Evolutionary conservation across 2,329 filamentous ascomycete genomes (phyloP).

Genomic region (Hymenoscyphus fraxineus): DNA sequence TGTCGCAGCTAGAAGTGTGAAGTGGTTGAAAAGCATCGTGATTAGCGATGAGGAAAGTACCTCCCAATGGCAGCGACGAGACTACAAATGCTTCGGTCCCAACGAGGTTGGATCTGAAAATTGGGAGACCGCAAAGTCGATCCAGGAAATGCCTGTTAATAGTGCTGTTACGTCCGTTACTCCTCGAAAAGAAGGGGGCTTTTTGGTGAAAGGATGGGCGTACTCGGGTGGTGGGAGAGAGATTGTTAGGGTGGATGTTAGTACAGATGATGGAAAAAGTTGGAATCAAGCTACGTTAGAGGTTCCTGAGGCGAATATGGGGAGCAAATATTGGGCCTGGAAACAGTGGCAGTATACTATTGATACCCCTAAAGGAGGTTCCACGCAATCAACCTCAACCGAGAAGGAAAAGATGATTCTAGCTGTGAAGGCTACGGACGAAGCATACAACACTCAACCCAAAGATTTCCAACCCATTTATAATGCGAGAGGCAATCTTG

Average conservation of each 20-base stretch:
- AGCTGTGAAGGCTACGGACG: conserved; percentile 63
- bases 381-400: not conserved
- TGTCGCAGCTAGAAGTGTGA: conserved; percentile 44
- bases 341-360: conserved; percentile 9
- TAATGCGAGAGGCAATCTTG: conserved; percentile 61
- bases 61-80: conserved; percentile 48
- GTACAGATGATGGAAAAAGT: conserved; percentile 43
- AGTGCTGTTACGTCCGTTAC: conserved; percentile 56
- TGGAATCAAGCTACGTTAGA: conserved; percentile 52
- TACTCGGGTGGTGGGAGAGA: conserved; percentile 49
- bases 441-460: conserved; percentile 64
- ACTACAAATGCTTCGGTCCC: conserved; percentile 67
- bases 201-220: conserved; percentile 43
- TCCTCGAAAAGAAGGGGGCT: conserved; percentile 34
- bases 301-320: conserved; percentile 33
- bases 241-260: conserved; percentile 47
- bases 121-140: conserved; percentile 60
- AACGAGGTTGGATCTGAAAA: conserved; percentile 54
- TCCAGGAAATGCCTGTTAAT: conserved; percentile 65
- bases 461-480: conserved; percentile 57
- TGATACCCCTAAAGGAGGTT: not conserved
- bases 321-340: conserved; percentile 9
- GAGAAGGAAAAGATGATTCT: conserved; percentile 4
- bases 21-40: conserved; percentile 44
- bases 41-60: conserved; percentile 42